Evolutionary conservation across 2,329 filamentous ascomycete genomes (phyloP), one percentile per base, ranked within the genome.

Genomic region (Diaporthe sp.): DNA sequence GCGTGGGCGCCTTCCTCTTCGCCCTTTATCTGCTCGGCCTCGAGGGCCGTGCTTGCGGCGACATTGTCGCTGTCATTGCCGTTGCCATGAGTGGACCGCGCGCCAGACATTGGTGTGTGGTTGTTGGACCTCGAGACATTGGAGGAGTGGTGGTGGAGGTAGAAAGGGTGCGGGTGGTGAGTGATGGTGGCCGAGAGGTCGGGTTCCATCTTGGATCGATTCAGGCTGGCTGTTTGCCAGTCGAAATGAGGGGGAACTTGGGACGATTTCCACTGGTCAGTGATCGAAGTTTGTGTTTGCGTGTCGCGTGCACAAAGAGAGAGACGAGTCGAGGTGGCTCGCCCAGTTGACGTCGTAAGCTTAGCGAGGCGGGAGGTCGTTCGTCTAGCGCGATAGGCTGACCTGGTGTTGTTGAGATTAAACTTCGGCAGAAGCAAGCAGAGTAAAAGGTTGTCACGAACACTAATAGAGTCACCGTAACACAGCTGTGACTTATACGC

Each of bases 21-120:
- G 17, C 77, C 78, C 6, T 80, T 76, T 22, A 80, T 78, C 8
- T 82, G 79, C 46, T 82, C 80, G 57, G 84, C 80, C 79, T 89
- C 87, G 68, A 89, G 82, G 75, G 84, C 86, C 9, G 87, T 89
- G 78, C 87, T 89, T 25, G 85, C 85, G 44, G 83, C 87, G 22
- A 55, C n/a, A n/a, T 73, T 19, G 19, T 73, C 58, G 73, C 84
- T 81, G 44, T 67, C 19, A 76, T 78, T 13, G 82, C 80, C 22
- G 80, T 78, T 44, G 80, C 81, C 46, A 80, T 82, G 77, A 17
- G 70, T 58, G 12, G 74, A 62, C 28, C 72, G 76, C 9, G 70
- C 34, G 49, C 74, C 77, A 13, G 78, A 78, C 72, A 77, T 76
- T 2, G 81, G 79, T 13, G 79, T 78, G 65, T 81, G 81, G 51